Percentiles rank a stretch among this genome's conserved stretches.
Evolutionary conservation across 139 green algal genomes (phyloP).

Genomic region (Nannochloris sp.): DNA sequence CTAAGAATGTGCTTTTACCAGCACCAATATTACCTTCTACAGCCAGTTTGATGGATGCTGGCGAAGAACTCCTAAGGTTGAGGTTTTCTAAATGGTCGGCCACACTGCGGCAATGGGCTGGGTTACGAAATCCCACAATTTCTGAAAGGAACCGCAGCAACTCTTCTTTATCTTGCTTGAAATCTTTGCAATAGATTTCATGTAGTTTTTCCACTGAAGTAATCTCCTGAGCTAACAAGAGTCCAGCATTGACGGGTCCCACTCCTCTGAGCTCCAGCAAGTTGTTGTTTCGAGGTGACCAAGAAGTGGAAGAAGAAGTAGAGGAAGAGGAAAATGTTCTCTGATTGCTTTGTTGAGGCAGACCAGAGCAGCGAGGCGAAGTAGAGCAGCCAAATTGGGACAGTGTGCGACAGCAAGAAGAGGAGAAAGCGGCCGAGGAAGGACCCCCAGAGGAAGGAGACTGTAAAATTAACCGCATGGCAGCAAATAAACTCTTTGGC

Average conservation of each 20-base stretch:
- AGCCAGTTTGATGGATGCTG: slow-evolving; percentile 69
- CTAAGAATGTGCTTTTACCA: slow-evolving; percentile 92
- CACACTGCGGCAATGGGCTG: slow-evolving; percentile 27
- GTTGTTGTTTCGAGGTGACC: not conserved
- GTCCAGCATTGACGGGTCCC: slow-evolving; percentile 30
- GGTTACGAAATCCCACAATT: slow-evolving; percentile 37
- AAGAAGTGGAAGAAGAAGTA: not conserved
- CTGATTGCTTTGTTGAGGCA: not conserved
- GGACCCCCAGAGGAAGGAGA: too few relatives aligned
- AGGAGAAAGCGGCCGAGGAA: not conserved
- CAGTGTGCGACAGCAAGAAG: not conserved
- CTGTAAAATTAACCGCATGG: too few relatives aligned
- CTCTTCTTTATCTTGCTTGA: not conserved
- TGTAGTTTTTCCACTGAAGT: slow-evolving; percentile 33
- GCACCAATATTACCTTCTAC: slow-evolving; percentile 97
- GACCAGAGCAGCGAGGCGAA: not conserved
- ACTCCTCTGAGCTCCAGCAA: slow-evolving; percentile 34
- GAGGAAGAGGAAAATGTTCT: not conserved
- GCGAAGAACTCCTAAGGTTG: not conserved
- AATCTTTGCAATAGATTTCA: slow-evolving; percentile 17
- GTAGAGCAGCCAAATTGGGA: not conserved
- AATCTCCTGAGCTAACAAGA: slow-evolving; percentile 27
- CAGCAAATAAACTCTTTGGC: too few relatives aligned
- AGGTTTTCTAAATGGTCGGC: slow-evolving; percentile 21
- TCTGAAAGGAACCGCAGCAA: slow-evolving; percentile 33